Evolutionary conservation across 768 basidiomycete species (phyloP).

Genomic region (Grammothele lineata): DNA sequence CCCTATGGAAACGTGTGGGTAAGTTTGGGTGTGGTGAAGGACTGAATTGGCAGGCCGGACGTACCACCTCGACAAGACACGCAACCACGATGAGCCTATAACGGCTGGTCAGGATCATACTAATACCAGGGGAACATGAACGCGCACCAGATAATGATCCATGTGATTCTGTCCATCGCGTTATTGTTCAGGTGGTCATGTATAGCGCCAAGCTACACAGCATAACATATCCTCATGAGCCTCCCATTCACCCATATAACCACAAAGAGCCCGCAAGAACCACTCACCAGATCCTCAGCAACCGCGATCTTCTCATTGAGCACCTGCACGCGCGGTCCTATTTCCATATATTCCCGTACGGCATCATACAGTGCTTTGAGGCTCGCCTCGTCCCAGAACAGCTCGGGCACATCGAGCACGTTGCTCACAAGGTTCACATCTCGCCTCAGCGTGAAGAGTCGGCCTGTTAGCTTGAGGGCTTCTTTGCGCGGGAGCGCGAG

Average conservation of each 20-base stretch:
- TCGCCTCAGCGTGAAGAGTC: slow-evolving; percentile 78
- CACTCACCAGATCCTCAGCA: slow-evolving; percentile 81
- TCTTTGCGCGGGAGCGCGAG: slow-evolving; percentile 74
- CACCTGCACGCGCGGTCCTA: slow-evolving; percentile 73
- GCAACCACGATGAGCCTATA: slow-evolving; percentile 84
- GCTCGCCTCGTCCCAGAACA: slow-evolving; percentile 95
- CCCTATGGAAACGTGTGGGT: slow-evolving; percentile 46
- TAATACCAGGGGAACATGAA: slow-evolving; percentile 22
- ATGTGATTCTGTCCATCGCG: slow-evolving; percentile 89
- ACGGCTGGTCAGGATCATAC: slow-evolving; percentile 6
- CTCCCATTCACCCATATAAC: too few relatives aligned
- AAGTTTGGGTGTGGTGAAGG: too few relatives aligned
- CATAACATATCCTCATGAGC: too few relatives aligned
- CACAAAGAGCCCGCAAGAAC: neutral
- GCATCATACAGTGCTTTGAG: slow-evolving; percentile 87
- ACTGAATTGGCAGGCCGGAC: slow-evolving; percentile 21
- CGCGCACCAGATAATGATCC: slow-evolving; percentile 61
- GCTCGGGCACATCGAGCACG: slow-evolving; percentile 87
- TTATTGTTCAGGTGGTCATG: slow-evolving; percentile 90
- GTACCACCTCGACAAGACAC: slow-evolving; percentile 80
- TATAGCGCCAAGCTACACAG: slow-evolving; percentile 73
- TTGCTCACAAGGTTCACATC: slow-evolving; percentile 92
- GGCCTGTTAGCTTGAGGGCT: slow-evolving; percentile 73
- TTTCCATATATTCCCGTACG: slow-evolving; percentile 93
- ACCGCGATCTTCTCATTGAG: slow-evolving; percentile 87